These are phyloP conservation scores for Solanum appendiculatum DNA, from an alignment of 257 asterid genomes.

Conservation along the genomic window DNA sequence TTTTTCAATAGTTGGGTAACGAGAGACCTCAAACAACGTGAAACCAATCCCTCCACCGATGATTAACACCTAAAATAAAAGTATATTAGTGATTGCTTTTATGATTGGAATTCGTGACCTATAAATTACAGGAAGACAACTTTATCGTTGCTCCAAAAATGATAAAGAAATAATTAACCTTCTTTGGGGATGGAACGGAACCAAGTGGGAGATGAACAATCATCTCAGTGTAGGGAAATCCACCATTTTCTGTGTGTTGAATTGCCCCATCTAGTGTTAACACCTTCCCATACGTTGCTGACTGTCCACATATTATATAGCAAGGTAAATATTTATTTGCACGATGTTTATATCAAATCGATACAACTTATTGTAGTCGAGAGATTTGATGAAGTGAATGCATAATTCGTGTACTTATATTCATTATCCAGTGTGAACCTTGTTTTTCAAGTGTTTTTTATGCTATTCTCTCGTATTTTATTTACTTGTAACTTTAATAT, in stretches of 20 bases:
- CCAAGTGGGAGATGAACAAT: slow-evolving; percentile 13
- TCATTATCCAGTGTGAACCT: no score
- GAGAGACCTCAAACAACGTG: slow-evolving; percentile 5
- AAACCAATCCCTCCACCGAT: slow-evolving; percentile 11
- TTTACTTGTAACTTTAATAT: no score
- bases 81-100: background rate
- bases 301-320: background rate
- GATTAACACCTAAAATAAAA: slow-evolving; percentile 1
- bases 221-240: slow-evolving; percentile 13
- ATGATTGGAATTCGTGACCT: background rate
- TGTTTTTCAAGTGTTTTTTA: no score
- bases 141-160: background rate
- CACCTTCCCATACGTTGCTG: slow-evolving; percentile 9
- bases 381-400: background rate
- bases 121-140: background rate
- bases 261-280: slow-evolving; percentile 12
- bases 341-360: background rate
- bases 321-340: no score
- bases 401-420: no score
- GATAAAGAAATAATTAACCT: background rate
- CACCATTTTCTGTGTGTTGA: slow-evolving; percentile 14
- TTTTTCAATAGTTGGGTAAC: background rate
- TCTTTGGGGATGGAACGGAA: slow-evolving; percentile 8
- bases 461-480: no score
- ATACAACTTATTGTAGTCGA: background rate